Percentiles rank a stretch among this genome's conserved stretches.
These are phyloP conservation scores for Viridothelium virens DNA, from an alignment of 495 filamentous ascomycete species.

Conservation along the genomic window DNA sequence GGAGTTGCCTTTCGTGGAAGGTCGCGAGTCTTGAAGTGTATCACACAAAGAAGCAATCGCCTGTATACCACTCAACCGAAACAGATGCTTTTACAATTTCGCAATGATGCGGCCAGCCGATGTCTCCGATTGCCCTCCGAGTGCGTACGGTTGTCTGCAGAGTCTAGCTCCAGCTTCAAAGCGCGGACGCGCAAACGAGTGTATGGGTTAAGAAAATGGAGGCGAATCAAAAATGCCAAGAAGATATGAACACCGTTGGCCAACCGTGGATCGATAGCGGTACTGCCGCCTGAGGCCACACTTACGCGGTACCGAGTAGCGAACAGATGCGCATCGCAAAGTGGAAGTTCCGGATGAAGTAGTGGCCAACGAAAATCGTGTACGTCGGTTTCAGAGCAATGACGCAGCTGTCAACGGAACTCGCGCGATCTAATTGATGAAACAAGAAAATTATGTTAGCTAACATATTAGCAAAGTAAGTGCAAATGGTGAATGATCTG, in stretches of 20 bases:
- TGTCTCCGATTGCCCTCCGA: background rate
- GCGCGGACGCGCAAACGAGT: conserved; percentile 1
- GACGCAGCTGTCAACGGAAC: conserved; percentile 5
- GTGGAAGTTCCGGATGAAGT: background rate
- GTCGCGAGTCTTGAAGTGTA: background rate
- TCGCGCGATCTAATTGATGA: background rate
- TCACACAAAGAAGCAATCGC: background rate
- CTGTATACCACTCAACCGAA: background rate
- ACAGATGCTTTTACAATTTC: background rate
- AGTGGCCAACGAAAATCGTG: background rate
- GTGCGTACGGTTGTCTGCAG: background rate
- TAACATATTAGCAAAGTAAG: conserved; percentile 1
- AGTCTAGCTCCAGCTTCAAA: background rate
- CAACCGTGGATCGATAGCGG: background rate
- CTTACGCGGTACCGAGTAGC: background rate
- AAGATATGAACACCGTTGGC: background rate
- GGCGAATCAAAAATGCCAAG: background rate
- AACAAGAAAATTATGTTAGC: background rate
- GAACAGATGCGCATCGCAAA: conserved; percentile 6
- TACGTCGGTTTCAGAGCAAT: conserved; percentile 7
- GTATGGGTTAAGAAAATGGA: background rate
- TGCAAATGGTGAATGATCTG: background rate
- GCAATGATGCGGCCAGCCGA: conserved; percentile 6
- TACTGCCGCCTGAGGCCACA: background rate
- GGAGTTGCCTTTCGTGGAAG: too few species aligned